Percentiles rank a stretch among this genome's conserved stretches.
Conservation (phyloP, 1,139 yeast species). For the Sugiyamaella paludigena region DNA sequence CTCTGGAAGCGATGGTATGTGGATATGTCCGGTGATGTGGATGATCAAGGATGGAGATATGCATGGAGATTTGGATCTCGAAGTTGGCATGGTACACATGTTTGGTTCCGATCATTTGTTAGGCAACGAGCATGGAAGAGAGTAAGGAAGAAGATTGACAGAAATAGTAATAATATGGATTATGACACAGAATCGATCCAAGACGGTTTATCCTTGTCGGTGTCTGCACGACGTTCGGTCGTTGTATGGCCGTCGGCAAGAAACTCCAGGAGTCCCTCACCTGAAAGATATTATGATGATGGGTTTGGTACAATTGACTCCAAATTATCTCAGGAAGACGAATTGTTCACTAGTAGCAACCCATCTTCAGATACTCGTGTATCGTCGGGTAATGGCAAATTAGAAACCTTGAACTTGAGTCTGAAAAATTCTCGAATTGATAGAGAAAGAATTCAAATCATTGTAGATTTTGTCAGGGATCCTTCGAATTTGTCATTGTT, state of each 20-base stretch:
- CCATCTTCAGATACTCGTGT: no score
- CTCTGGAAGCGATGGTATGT: conserved; percentile 71
- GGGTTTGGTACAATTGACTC: no score
- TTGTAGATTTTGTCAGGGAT: conserved; percentile 14
- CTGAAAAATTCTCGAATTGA: conserved; percentile 22
- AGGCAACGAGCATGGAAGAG: conserved; percentile 44
- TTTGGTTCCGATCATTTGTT: conserved; percentile 42
- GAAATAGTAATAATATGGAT: conserved; percentile 2
- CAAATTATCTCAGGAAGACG: no score
- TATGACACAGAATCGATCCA: background rate
- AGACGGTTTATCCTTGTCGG: no score
- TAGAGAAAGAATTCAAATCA: conserved; percentile 22
- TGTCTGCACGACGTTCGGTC: no score
- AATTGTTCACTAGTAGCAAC: no score
- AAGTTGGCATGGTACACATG: conserved; percentile 43
- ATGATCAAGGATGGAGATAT: conserved; percentile 78
- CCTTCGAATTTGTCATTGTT: conserved; percentile 1
- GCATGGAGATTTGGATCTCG: conserved; percentile 41
- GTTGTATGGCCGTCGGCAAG: no score
- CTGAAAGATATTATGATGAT: no score
- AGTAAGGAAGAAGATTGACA: conserved; percentile 29
- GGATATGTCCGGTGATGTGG: conserved; percentile 67
- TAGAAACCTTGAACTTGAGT: no score
- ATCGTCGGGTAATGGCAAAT: no score
- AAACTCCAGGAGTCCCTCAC: no score